These are phyloP conservation scores for Orbilia quercus DNA, from an alignment of 2,329 filamentous ascomycete species.

Conservation along the genomic window DNA sequence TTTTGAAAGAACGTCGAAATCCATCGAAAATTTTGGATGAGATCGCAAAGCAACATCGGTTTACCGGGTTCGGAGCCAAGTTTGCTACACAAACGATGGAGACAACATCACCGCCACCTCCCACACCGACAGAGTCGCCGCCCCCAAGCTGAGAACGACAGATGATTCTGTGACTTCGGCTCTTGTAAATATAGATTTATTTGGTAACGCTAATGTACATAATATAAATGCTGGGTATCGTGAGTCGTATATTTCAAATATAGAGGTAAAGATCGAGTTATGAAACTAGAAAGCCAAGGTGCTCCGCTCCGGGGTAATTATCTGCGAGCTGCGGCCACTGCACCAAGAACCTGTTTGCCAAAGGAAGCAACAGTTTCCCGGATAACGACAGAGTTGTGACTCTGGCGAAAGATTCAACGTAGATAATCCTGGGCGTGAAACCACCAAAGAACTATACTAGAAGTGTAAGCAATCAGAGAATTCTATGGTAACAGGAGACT, in stretches of 20 bases:
- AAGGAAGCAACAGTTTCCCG: slow-evolving; percentile 75
- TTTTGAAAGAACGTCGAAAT: slow-evolving; percentile 45
- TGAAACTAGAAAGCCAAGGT: slow-evolving; percentile 59
- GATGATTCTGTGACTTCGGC: background rate
- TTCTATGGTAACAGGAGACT: background rate
- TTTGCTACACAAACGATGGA: slow-evolving; percentile 3
- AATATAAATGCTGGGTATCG: slow-evolving; percentile 52
- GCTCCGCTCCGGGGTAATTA: slow-evolving; percentile 58
- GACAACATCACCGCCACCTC: background rate
- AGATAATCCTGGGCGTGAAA: slow-evolving; percentile 78
- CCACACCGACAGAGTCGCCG: slow-evolving; percentile 2
- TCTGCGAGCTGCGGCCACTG: slow-evolving; percentile 59
- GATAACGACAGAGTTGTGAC: slow-evolving; percentile 85
- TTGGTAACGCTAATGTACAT: slow-evolving; percentile 53
- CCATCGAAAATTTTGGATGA: slow-evolving; percentile 29
- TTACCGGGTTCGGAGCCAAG: slow-evolving; percentile 22
- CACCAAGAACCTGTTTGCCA: slow-evolving; percentile 60
- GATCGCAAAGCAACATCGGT: slow-evolving; percentile 25
- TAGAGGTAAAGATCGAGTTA: background rate
- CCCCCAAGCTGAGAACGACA: slow-evolving; percentile 29
- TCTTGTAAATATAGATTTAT: slow-evolving; percentile 47
- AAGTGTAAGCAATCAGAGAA: background rate
- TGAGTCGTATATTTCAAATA: slow-evolving; percentile 4
- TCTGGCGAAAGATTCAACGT: slow-evolving; percentile 92
- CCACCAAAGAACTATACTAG: slow-evolving; percentile 63